Conservation (phyloP, 768 basidiomycete genomes). For the Suillus bovinus region DNA sequence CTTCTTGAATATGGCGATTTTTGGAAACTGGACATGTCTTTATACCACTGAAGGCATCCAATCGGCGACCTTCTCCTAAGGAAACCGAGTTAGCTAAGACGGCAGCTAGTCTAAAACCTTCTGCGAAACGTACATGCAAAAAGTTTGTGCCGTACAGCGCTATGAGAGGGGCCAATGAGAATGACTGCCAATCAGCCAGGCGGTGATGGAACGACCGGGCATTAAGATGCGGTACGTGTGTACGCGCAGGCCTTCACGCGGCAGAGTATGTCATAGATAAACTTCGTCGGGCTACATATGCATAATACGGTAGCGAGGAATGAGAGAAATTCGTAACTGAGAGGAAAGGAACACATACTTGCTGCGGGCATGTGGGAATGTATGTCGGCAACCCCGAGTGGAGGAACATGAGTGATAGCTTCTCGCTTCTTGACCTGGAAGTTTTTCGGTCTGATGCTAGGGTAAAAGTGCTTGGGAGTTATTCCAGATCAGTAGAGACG, state of each 20-base stretch:
- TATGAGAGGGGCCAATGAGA: not conserved
- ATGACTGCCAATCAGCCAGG: not conserved
- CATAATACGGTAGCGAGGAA: not conserved
- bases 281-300: not conserved
- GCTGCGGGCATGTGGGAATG: not conserved
- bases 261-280: not conserved
- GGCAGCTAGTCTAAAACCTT: not conserved
- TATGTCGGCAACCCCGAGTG: not conserved
- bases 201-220: not conserved
- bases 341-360: not conserved
- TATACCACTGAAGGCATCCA: not conserved
- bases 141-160: not conserved
- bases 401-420: not conserved
- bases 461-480: not conserved
- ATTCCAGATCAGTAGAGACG: not conserved
- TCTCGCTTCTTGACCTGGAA: not conserved
- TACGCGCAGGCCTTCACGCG: not conserved
- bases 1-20: constrained; percentile 5
- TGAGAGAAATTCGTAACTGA: not conserved
- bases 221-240: not conserved
- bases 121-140: not conserved
- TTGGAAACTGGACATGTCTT: not conserved
- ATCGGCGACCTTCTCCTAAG: not conserved
- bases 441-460: not conserved
- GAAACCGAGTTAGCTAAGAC: not conserved